These are phyloP conservation scores for Didymella glomerata DNA, from an alignment of 2,329 filamentous ascomycete genomes.

Conservation along the genomic window DNA sequence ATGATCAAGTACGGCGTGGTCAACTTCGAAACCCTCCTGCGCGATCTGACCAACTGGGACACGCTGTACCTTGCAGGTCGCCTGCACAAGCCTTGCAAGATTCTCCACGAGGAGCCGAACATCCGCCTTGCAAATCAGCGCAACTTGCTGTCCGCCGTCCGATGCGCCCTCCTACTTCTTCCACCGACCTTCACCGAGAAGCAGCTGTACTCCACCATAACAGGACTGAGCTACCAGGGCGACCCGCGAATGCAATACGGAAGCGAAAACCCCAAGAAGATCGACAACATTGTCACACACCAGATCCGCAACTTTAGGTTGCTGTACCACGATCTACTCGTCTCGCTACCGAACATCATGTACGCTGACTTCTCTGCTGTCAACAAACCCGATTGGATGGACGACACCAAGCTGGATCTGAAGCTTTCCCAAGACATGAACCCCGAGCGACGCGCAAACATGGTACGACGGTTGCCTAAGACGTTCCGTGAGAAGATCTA, in stretches of 20 bases:
- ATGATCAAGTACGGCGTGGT: conserved; percentile 98
- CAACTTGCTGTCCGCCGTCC: conserved; percentile 90
- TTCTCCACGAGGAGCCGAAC: conserved; percentile 89
- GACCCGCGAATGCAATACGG: conserved; percentile 95
- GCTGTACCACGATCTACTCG: conserved; percentile 87
- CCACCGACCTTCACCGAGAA: conserved; percentile 85
- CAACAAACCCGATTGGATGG: conserved; percentile 66
- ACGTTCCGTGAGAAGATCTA: conserved; percentile 89
- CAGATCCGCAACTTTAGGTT: conserved; percentile 92
- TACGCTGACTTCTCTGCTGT: conserved; percentile 73
- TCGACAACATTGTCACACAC: conserved; percentile 90
- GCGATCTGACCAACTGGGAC: conserved; percentile 88
- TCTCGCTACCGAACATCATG: conserved; percentile 85
- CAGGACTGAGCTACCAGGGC: conserved; percentile 90
- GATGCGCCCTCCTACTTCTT: conserved; percentile 86
- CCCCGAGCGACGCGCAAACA: conserved; percentile 87
- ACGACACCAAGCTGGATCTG: conserved; percentile 66
- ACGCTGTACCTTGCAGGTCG: conserved; percentile 96
- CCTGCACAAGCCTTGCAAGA: conserved; percentile 97
- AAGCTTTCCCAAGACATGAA: conserved; percentile 90
- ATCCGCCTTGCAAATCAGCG: conserved; percentile 95
- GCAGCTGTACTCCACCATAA: conserved; percentile 88
- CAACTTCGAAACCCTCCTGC: conserved; percentile 87
- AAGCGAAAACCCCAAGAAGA: conserved; percentile 90
- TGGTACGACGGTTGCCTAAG: conserved; percentile 90